Evolutionary conservation across 2,329 filamentous ascomycete species (phyloP).

Genomic region (Seiridium unicorne): DNA sequence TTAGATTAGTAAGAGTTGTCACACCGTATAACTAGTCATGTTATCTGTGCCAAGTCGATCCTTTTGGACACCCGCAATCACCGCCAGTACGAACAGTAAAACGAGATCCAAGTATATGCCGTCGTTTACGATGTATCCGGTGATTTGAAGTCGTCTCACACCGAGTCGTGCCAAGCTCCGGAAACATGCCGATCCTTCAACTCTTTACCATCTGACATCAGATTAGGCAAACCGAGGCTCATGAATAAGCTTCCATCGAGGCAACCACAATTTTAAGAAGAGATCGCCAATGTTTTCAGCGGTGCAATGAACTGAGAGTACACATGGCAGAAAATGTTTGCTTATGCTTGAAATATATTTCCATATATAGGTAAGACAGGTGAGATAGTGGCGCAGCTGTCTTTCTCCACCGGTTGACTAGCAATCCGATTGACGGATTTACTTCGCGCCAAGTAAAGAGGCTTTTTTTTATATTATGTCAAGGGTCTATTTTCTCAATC

Average conservation of each 20-base stretch:
- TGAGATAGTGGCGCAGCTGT: neutral
- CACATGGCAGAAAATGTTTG: neutral
- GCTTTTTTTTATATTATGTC: neutral
- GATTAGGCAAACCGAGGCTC: neutral
- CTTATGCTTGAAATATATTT: neutral
- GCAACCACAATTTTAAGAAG: neutral
- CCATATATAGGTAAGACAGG: neutral
- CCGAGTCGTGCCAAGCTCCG: neutral
- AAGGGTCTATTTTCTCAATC: neutral
- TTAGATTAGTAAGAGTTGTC: neutral
- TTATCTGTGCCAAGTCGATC: neutral
- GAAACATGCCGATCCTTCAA: neutral
- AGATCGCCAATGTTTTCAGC: neutral
- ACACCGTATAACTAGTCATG: neutral
- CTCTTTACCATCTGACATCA: neutral
- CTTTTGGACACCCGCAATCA: too few species aligned
- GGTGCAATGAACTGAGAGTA: neutral
- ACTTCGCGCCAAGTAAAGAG: neutral
- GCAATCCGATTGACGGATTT: neutral
- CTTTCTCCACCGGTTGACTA: neutral
- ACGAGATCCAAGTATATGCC: too few species aligned
- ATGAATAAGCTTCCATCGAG: neutral
- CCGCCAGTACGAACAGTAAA: too few species aligned
- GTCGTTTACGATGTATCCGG: neutral
- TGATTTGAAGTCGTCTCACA: neutral